Conservation (phyloP, 208 protist genomes). For the Tritrichomonas musculus region DNA sequence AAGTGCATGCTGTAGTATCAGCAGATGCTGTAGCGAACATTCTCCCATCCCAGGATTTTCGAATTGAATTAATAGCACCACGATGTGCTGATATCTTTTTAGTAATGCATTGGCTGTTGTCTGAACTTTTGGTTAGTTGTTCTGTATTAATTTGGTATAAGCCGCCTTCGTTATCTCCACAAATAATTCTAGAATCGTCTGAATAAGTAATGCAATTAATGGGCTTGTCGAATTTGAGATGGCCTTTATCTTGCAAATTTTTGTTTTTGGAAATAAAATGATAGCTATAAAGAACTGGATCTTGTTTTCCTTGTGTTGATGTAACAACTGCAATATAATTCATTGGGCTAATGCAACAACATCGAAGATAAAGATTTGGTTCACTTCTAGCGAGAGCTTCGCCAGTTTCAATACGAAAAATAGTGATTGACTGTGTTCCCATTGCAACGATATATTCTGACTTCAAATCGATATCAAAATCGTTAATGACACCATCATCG, state of each 20-base stretch:
- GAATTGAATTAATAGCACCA: neutral
- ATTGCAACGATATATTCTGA: neutral
- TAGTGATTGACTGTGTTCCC: neutral
- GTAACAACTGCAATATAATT: neutral
- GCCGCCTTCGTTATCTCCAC: neutral
- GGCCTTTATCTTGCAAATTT: neutral
- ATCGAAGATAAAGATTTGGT: neutral
- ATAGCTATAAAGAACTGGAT: neutral
- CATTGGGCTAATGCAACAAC: neutral
- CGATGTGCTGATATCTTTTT: neutral
- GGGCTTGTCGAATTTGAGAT: neutral
- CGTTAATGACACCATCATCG: neutral
- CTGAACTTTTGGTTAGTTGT: neutral
- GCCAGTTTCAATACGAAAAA: neutral
- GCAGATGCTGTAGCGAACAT: slow-evolving; percentile 1
- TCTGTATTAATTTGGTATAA: neutral
- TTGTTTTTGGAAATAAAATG: neutral
- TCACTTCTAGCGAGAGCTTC: too few species aligned
- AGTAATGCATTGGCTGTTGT: neutral
- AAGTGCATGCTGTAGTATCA: neutral
- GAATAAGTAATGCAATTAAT: neutral
- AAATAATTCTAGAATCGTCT: neutral
- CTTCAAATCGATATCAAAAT: neutral
- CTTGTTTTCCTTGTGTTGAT: neutral
- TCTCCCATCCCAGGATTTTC: neutral